Evolutionary conservation across 495 filamentous ascomycete genomes (phyloP).

Genomic region (Platismatia glauca): DNA sequence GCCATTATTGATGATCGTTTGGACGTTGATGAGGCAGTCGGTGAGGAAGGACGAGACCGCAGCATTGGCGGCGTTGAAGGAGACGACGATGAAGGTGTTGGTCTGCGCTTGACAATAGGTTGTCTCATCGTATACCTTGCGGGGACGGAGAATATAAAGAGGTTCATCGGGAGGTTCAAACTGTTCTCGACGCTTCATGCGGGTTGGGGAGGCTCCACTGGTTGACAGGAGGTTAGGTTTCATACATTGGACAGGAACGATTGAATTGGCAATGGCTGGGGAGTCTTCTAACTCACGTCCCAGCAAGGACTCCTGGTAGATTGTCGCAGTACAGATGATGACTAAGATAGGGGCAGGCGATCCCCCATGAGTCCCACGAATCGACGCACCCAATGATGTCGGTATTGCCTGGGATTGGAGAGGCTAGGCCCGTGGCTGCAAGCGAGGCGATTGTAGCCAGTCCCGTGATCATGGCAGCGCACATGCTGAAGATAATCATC

Average conservation of each 20-base stretch:
- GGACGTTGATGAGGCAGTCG: not conserved
- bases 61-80: not conserved
- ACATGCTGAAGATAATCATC: not conserved
- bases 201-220: not conserved
- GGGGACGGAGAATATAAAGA: not conserved
- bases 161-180: not conserved
- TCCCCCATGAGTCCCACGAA: not conserved
- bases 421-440: not conserved
- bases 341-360: not conserved
- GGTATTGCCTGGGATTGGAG: not conserved
- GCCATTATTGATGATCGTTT: not conserved
- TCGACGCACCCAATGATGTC: not conserved
- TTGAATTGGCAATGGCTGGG: not conserved
- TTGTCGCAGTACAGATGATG: constrained; percentile 4
- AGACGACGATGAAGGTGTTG: not conserved
- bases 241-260: not conserved
- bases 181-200: not conserved
- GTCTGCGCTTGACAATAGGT: constrained; percentile 8
- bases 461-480: not conserved
- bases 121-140: not conserved
- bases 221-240: not conserved
- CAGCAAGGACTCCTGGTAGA: constrained; percentile 2
- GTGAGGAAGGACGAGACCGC: not conserved
- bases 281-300: not conserved
- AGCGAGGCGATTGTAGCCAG: not conserved